Percentiles rank a stretch among this genome's conserved stretches.
These are phyloP conservation scores for Ciborinia camelliae DNA, from an alignment of 2,329 filamentous ascomycete genomes.

Conservation along the genomic window DNA sequence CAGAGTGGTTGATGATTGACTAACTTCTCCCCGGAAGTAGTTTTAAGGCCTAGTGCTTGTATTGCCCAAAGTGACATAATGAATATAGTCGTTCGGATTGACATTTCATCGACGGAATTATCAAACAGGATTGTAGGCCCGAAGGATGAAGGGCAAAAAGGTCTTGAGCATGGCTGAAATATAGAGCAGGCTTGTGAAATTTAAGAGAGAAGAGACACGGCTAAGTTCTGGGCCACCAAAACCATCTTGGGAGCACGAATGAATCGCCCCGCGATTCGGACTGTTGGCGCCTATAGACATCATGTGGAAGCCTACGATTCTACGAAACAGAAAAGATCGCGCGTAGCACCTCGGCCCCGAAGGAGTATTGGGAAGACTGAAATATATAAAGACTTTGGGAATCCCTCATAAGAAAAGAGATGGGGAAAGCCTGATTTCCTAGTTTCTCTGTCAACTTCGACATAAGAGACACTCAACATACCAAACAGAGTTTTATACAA, in stretches of 20 bases:
- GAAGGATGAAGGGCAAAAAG: not conserved
- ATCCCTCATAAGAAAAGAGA: not conserved
- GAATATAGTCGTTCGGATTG: not conserved
- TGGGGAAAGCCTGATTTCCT: not conserved
- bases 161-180: slow-evolving; percentile 8
- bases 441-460: not conserved
- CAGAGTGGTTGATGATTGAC: not conserved
- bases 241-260: not conserved
- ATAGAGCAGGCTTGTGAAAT: slow-evolving; percentile 5
- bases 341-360: slow-evolving; percentile 3
- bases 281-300: not conserved
- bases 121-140: not conserved
- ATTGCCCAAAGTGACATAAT: slow-evolving; percentile 8
- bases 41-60: not conserved
- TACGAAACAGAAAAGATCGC: not conserved
- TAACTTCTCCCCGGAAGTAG: not conserved
- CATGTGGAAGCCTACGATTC: not conserved
- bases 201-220: not conserved
- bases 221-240: not conserved
- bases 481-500: not conserved
- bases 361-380: not conserved
- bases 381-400: not conserved
- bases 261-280: not conserved
- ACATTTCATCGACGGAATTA: not conserved
- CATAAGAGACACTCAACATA: not conserved